Evolutionary conservation across 148 eudicot genomes (phyloP), one percentile per base, ranked within the genome.

Genomic region (Rhododendron kiyosumense): DNA sequence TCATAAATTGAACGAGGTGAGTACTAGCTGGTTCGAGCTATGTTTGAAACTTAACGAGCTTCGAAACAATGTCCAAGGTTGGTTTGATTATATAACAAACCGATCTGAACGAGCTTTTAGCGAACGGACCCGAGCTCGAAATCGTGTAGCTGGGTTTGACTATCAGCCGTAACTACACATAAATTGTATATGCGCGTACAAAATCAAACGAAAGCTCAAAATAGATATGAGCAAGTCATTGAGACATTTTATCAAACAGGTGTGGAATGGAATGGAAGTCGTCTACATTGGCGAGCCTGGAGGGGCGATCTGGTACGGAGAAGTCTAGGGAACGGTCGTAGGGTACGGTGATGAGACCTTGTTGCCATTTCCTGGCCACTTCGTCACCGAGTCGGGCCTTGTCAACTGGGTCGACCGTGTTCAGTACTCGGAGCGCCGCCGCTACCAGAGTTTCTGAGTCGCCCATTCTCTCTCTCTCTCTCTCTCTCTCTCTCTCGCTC

Each of bases 311-410:
- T 4, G 98, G 98, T 10, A 93, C 91, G 7, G 30, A 67, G 78
- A 92, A 80, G 71, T 93, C 90, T 5, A 57, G 22, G 46, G 90
- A 88, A 73, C 90, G 91, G 67, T 92, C 38, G 83, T 92, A 93
- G 43, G 98, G 90, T 32, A 12, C 85, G 71, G 89, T 38, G 80
- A 96, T 91, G 88, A 82, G 43, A n/a, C 94, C 96, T 80, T 93
- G 87, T 3, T 93, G 93, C 98, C 98, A 96, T 85, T 91, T 89
- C 69, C 79, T 84, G 2, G 99, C 96, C 9, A 93, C 88, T 86
- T 81, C 81, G 77, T 96, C 96, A 9, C 99, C 99, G 15, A 96
- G 87, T 45, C 88, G 90, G 15, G 96, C 96, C 85, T 96, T 96
- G 82, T 95, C 93, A 80, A 92, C 91, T 4, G 95, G 96, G 88